A percentile compares a stretch with the other conserved stretches of the same genome.
Conservation (phyloP, 2,329 filamentous ascomycete species). For the Aspergillus pseudoglaucus region DNA sequence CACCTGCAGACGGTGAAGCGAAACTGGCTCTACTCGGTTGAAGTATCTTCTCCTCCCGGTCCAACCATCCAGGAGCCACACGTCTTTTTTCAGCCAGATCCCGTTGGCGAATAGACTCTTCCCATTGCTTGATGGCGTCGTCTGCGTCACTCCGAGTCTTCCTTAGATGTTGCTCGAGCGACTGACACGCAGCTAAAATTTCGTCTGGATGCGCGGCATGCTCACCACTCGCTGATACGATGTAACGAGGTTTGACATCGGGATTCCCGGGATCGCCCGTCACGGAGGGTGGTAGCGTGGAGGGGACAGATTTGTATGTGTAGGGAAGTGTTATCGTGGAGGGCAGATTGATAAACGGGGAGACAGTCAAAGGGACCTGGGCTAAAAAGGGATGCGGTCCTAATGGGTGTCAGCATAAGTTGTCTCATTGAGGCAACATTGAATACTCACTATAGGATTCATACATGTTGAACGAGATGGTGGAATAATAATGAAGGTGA, state of each 20-base stretch:
- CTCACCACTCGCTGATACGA: slow-evolving; percentile 70
- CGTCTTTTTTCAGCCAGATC: slow-evolving; percentile 59
- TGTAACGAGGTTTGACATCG: slow-evolving; percentile 56
- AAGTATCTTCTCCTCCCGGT: slow-evolving; percentile 54
- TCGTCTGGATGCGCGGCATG: slow-evolving; percentile 81
- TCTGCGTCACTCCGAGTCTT: slow-evolving; percentile 63
- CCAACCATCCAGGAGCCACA: slow-evolving; percentile 59
- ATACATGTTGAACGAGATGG: slow-evolving; percentile 29
- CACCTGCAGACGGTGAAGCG: slow-evolving; percentile 8
- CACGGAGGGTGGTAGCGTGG: slow-evolving; percentile 70
- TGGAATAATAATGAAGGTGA: background rate
- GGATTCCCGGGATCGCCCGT: slow-evolving; percentile 46
- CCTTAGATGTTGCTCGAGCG: slow-evolving; percentile 68
- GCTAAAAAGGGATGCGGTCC: slow-evolving; percentile 80
- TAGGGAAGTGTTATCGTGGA: slow-evolving; percentile 88
- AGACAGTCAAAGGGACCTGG: slow-evolving; percentile 88
- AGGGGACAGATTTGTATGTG: slow-evolving; percentile 86
- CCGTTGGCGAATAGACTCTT: slow-evolving; percentile 54
- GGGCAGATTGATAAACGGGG: slow-evolving; percentile 86
- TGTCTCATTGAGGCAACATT: too few relatives aligned
- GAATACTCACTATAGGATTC: slow-evolving; percentile 37
- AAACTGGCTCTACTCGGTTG: slow-evolving; percentile 39
- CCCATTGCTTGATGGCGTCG: slow-evolving; percentile 59
- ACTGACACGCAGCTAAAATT: slow-evolving; percentile 74
- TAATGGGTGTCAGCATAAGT: slow-evolving; percentile 25